Evolutionary conservation across 208 protist species (phyloP).

Genomic region (Acanthamoeba lenticulata): DNA sequence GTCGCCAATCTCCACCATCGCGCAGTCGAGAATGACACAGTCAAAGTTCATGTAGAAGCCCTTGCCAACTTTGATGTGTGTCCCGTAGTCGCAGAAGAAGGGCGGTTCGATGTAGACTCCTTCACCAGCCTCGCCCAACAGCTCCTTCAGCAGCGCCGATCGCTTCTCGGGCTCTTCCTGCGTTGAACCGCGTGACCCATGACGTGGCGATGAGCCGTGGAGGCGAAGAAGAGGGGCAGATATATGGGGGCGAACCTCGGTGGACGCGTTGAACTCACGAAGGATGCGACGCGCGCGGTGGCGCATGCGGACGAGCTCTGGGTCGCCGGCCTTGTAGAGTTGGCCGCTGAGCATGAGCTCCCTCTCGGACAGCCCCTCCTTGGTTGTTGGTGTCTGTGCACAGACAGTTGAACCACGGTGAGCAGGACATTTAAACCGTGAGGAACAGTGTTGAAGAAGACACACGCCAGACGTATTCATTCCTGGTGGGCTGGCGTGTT

Average conservation of each 20-base stretch:
- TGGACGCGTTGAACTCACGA: constrained; percentile 68
- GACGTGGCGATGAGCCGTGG: too few relatives aligned
- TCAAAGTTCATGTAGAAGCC: constrained; percentile 86
- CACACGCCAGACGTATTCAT: neutral
- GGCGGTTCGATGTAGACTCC: constrained; percentile 83
- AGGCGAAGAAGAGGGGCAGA: too few relatives aligned
- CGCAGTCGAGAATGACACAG: constrained; percentile 87
- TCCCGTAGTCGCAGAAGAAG: constrained; percentile 90
- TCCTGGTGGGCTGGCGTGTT: too few relatives aligned
- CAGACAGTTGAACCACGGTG: neutral
- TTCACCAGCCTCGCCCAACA: constrained; percentile 74
- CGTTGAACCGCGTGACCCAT: neutral
- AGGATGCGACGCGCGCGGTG: constrained; percentile 71
- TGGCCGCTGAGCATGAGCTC: constrained; percentile 84
- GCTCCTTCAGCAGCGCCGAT: constrained; percentile 58
- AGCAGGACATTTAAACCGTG: too few relatives aligned
- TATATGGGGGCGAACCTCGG: constrained; percentile 19
- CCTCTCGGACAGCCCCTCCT: constrained; percentile 1
- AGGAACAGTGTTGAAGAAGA: neutral
- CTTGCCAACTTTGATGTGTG: constrained; percentile 86
- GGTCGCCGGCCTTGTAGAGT: constrained; percentile 75
- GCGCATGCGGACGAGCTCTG: constrained; percentile 70
- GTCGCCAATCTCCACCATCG: constrained; percentile 85
- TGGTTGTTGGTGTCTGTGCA: too few relatives aligned
- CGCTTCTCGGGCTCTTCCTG: constrained; percentile 53